Base-by-base conservation (phyloP, 495 filamentous ascomycete genomes). In the Melanomma pulvis-pyrius region DNA sequence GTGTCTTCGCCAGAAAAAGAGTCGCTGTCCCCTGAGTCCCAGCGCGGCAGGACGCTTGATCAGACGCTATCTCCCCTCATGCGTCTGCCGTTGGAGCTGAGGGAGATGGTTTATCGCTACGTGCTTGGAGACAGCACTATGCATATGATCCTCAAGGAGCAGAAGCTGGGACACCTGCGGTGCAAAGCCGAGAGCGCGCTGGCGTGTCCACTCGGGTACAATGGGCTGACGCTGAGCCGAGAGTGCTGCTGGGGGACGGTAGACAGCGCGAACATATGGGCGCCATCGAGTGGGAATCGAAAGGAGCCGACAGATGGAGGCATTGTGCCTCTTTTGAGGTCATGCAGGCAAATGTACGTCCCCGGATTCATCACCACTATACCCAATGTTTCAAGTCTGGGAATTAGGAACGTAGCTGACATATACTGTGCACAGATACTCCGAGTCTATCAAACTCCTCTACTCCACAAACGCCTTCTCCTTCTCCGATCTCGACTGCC, bases 391-490 rank as follows among this genome's bases (percentile, higher is more conserved):
- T n/a, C n/a, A n/a, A n/a, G n/a, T n/a, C n/a, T n/a, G n/a, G n/a
- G 15, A 25, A 34, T 34, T 12, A 26, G 22, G 4, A n/a, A 52
- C 1, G n/a, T 30, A 11, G 15, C 25, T 17, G 11, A 30, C 30
- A 2, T 34, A 12, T 48, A 19, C 44, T 2, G 17, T 15, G 1
- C 2, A 46, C 55, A 69, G 66, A 21, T 70, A 70, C 50, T 65
- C 61, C 36, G 67, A 70, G 32, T 57, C 67, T 9, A 61, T 70
- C 26, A 17, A 47, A 13, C 19, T 61, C 32, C 48, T 70, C 32
- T 70, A 70, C 39, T 52, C 55, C 1, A 70, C 67, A 24, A 70
- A 70, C 50, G 55, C 54, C 47, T 70, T 70, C 57, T 70, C 67
- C 48, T 65, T 70, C 67, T 29, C 28, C 55, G 67, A 70, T 48